Evolutionary conservation across 345 rosid genomes (phyloP).

Genomic region (Eucalyptus dawsonii): DNA sequence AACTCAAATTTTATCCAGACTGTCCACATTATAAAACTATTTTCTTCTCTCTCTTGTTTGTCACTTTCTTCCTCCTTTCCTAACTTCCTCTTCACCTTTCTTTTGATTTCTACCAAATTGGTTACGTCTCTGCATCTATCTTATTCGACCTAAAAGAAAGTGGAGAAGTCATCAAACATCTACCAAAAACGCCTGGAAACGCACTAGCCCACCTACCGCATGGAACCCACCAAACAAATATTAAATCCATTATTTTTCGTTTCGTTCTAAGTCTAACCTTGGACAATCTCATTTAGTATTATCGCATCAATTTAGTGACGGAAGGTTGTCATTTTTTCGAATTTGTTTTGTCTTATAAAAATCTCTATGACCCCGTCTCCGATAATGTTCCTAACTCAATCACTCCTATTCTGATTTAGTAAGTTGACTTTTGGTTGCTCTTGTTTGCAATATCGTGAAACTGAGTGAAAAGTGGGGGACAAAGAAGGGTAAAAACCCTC

Average conservation of each 20-base stretch:
- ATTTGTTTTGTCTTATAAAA: not conserved
- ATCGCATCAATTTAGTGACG: no score
- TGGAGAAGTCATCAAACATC: not conserved
- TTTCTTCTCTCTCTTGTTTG: not conserved
- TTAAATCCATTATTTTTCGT: no score
- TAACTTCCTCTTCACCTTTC: not conserved
- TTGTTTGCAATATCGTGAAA: not conserved
- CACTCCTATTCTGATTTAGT: not conserved
- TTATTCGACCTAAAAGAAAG: not conserved
- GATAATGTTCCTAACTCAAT: not conserved
- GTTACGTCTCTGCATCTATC: not conserved
- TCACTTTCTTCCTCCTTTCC: not conserved
- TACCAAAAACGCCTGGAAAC: not conserved
- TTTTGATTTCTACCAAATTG: not conserved
- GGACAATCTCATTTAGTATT: no score
- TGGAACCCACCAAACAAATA: not conserved
- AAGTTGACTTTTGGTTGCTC: not conserved
- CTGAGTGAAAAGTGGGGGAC: not conserved
- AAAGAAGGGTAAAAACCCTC: not conserved
- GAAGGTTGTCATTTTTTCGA: not conserved
- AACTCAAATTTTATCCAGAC: not conserved
- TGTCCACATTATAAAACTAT: not conserved
- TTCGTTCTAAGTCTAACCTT: not conserved
- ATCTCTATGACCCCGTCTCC: not conserved
- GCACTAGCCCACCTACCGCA: not conserved